A percentile compares a stretch with the other conserved stretches of the same genome.
Evolutionary conservation across 176 grass and related monocot species (phyloP).

Genomic region (Eragrostis curvula): DNA sequence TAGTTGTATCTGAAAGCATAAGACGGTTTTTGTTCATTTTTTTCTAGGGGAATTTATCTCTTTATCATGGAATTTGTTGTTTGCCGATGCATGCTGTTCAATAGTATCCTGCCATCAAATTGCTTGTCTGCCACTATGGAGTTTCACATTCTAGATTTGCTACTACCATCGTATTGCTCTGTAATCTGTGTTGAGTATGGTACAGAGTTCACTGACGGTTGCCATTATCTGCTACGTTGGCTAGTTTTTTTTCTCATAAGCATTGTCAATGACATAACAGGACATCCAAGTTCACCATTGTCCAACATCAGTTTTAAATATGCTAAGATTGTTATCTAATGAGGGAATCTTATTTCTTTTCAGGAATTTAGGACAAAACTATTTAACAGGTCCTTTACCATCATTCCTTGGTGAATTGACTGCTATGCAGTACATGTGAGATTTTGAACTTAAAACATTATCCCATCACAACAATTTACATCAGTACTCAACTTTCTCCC

Average conservation of each 20-base stretch:
- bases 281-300: background rate
- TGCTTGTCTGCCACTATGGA: background rate
- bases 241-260: background rate
- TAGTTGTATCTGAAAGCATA: background rate
- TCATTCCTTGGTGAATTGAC: conserved; percentile 69
- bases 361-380: conserved; percentile 67
- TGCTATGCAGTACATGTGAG: conserved; percentile 74
- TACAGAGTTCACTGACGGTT: background rate
- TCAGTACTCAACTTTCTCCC: conserved; percentile 3
- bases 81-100: background rate
- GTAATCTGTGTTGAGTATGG: too few relatives aligned
- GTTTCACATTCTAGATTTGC: background rate
- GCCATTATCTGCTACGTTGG: background rate
- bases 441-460: background rate
- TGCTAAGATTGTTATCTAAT: background rate
- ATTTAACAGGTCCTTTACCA: conserved; percentile 74
- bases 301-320: background rate
- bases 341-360: conserved; percentile 30
- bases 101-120: background rate
- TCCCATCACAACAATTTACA: background rate
- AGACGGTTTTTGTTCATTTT: background rate
- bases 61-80: background rate
- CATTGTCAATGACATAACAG: background rate
- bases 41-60: background rate
- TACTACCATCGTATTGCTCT: background rate